phyloP scores from a whole-genome alignment of 2,329 filamentous ascomycete species.

The Fusarium sp. region DNA sequence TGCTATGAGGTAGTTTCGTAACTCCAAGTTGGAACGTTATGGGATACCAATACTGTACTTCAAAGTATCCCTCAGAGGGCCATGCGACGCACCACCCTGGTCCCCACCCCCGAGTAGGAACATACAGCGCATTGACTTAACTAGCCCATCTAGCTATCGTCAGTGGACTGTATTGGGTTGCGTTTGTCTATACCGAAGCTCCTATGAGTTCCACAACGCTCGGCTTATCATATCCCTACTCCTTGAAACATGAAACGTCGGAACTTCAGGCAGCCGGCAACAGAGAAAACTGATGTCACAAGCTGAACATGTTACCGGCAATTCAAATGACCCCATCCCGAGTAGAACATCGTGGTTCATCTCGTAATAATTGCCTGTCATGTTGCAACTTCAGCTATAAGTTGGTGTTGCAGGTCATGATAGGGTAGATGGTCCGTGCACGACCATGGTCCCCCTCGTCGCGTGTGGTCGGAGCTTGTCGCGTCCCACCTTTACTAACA shows the following conservation, averaged over 20 bases:
- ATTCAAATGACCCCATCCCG: not conserved
- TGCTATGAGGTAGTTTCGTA: not conserved
- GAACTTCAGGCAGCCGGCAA: constrained; percentile 3
- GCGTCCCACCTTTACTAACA: constrained; percentile 27
- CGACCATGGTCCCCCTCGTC: constrained; percentile 10
- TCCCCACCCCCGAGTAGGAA: not conserved
- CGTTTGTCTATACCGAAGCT: not conserved
- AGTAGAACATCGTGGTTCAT: not conserved
- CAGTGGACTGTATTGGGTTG: not conserved
- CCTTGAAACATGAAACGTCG: not conserved
- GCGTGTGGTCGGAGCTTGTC: constrained; percentile 25
- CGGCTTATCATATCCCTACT: not conserved
- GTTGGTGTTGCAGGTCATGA: not conserved
- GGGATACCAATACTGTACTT: not conserved
- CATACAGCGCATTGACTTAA: not conserved
- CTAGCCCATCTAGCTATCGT: not conserved
- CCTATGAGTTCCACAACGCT: not conserved
- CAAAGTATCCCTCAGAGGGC: not conserved
- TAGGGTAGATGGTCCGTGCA: constrained; percentile 27
- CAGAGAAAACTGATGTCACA: not conserved
- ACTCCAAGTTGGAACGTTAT: not conserved
- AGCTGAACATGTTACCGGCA: not conserved
- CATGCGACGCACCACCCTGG: not conserved
- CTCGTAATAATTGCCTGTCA: not conserved
- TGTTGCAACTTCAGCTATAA: not conserved